Base-by-base conservation (phyloP, 352 stramenopile species). In the Saprolegnia parasitica region DNA sequence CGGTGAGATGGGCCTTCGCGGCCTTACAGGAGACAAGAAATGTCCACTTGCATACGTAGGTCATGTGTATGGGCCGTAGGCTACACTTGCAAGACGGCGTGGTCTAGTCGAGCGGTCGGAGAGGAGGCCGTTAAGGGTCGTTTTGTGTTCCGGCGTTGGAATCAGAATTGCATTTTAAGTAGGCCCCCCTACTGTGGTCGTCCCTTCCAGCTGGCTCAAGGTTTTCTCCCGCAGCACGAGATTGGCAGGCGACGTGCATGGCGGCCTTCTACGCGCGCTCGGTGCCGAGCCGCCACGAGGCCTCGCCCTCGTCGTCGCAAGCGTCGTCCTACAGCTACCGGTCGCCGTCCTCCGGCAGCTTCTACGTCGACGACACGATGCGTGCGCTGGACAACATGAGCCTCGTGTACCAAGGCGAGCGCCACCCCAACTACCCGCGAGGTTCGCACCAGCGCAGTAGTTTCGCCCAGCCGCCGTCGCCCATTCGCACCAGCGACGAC, bases 371-470 rank as follows among this genome's bases (percentile, higher is more conserved):
- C 8, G 52, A 60, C 52, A 24, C 29, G 35, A 16, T 60, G 16
- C 35, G 52, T 18, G 24, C 52, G 52, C 24, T 60, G 11, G 52
- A 60, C 13, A 60, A 60, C 35, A 16, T 60, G 13, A 60, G 35
- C 52, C 11, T 49, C 42, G 24, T 55, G n/a, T 60, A 60, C 52
- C 3, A 60, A 1, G 52, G 52, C 35, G 52, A 60, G 35, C 24
- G 52, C 24, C 52, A 60, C 20, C 52, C 52, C 35, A 60, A 60
- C 35, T 60, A 60, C 52, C 52, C 52, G 13, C 52, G 52, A 1
- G 52, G 52, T 3, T 60, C 52, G 35, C 52, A 60, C 35, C 52
- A 40, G 24, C 24, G 52, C 52, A 26, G 11, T 2, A 60, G 52
- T 9, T 60, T 60, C 9, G 20, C 11, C 52, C 11, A 26, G 11